phyloP scores from a whole-genome alignment of 2,329 filamentous ascomycete species.

The Aspergillus pseudonomiae region DNA sequence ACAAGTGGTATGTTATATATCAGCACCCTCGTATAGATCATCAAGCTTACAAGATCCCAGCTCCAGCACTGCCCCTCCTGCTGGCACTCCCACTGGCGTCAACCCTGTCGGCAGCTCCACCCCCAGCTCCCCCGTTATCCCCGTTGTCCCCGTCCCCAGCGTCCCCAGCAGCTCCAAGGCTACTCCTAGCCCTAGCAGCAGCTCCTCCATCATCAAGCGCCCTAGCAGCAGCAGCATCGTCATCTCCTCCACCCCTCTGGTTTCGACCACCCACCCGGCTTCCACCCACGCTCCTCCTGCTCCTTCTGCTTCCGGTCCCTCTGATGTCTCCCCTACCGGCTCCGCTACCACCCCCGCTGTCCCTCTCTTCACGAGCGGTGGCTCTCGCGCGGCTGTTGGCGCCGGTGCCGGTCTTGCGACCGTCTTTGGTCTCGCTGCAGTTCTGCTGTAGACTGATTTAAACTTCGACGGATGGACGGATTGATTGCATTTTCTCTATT shows the following conservation, averaged over 20 bases:
- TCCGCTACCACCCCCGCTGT: slow-evolving; percentile 33
- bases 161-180: slow-evolving; percentile 8
- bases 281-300: slow-evolving; percentile 19
- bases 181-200: slow-evolving; percentile 6
- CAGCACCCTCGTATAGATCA: neutral
- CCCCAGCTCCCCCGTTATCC: neutral
- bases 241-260: slow-evolving; percentile 15
- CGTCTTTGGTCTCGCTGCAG: slow-evolving; percentile 55
- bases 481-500: neutral
- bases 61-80: slow-evolving; percentile 20
- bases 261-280: slow-evolving; percentile 2
- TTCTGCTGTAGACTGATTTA: slow-evolving; percentile 44
- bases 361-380: slow-evolving; percentile 54
- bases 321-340: slow-evolving; percentile 23
- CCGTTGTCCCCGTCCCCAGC: neutral
- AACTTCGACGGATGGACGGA: neutral
- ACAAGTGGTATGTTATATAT: slow-evolving; percentile 39
- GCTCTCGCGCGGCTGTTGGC: slow-evolving; percentile 50
- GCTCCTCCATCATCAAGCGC: slow-evolving; percentile 22
- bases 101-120: slow-evolving; percentile 16
- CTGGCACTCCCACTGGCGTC: slow-evolving; percentile 14
- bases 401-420: slow-evolving; percentile 56
- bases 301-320: slow-evolving; percentile 18
- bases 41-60: neutral
- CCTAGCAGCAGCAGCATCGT: slow-evolving; percentile 18